Percentiles rank a stretch among this genome's conserved stretches.
Conservation (phyloP, 805 yeast genomes). For the Huiozyma sinensis region DNA sequence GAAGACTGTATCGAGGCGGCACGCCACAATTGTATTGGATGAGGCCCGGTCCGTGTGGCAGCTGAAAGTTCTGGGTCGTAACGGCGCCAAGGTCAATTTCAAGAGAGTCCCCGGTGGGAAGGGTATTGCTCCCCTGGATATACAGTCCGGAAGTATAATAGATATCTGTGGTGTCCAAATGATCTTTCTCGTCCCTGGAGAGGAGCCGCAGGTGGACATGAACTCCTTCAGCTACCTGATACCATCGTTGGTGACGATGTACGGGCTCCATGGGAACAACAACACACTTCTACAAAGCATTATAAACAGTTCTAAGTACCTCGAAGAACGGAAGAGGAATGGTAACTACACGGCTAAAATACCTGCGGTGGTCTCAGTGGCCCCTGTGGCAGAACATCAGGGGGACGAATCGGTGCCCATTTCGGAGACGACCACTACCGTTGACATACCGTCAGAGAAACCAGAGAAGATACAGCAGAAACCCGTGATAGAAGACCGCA, state of each 20-base stretch:
- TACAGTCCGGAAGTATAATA: constrained; percentile 74
- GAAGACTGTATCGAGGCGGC: constrained; percentile 87
- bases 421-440: background rate
- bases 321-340: constrained; percentile 1
- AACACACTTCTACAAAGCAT: constrained; percentile 8
- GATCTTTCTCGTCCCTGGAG: constrained; percentile 94
- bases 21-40: constrained; percentile 76
- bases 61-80: constrained; percentile 69
- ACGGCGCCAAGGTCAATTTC: constrained; percentile 86
- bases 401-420: background rate
- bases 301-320: constrained; percentile 7
- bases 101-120: constrained; percentile 35
- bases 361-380: background rate
- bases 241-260: constrained; percentile 21
- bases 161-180: constrained; percentile 96
- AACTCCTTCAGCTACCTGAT: constrained; percentile 25
- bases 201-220: constrained; percentile 54
- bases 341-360: background rate
- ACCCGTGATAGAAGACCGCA: background rate
- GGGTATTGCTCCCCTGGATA: constrained; percentile 36
- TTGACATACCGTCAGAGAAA: background rate
- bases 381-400: background rate
- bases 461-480: background rate
- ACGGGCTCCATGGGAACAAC: constrained; percentile 15
- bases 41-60: constrained; percentile 72